These are phyloP conservation scores for Mycosphaerella arachidis DNA, from an alignment of 2,329 filamentous ascomycete species.

Conservation along the genomic window DNA sequence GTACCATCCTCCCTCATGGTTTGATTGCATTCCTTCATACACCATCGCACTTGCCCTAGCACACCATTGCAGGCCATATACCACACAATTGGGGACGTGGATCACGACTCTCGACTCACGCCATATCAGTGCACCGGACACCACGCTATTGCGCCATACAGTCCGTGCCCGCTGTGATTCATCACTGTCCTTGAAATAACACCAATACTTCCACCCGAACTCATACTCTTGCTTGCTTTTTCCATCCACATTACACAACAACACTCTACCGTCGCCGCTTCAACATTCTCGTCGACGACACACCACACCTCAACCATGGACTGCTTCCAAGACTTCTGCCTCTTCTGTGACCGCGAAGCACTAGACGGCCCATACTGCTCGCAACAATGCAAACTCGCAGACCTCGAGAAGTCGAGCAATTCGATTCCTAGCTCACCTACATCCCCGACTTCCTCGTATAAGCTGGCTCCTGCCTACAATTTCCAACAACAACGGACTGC, in stretches of 20 bases:
- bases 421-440: conserved; percentile 44
- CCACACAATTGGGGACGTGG: background rate
- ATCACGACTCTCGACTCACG: conserved; percentile 9
- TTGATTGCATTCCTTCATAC: conserved; percentile 8
- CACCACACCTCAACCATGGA: conserved; percentile 37
- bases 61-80: background rate
- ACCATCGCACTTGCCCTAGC: conserved; percentile 7
- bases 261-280: background rate
- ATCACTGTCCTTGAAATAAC: conserved; percentile 13
- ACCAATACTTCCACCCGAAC: conserved; percentile 1
- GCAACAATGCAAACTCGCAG: conserved; percentile 81
- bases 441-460: conserved; percentile 21
- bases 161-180: conserved; percentile 21
- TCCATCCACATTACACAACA: background rate
- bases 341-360: conserved; percentile 88
- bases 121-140: conserved; percentile 14
- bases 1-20: conserved; percentile 4
- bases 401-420: conserved; percentile 66
- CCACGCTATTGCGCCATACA: conserved; percentile 21
- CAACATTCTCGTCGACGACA: background rate
- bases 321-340: conserved; percentile 91
- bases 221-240: background rate
- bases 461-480: conserved; percentile 37
- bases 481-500: conserved; percentile 37
- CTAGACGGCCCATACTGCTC: conserved; percentile 84